These are phyloP conservation scores for Lepidium aucheri DNA, from an alignment of 345 rosid genomes.

Conservation along the genomic window DNA sequence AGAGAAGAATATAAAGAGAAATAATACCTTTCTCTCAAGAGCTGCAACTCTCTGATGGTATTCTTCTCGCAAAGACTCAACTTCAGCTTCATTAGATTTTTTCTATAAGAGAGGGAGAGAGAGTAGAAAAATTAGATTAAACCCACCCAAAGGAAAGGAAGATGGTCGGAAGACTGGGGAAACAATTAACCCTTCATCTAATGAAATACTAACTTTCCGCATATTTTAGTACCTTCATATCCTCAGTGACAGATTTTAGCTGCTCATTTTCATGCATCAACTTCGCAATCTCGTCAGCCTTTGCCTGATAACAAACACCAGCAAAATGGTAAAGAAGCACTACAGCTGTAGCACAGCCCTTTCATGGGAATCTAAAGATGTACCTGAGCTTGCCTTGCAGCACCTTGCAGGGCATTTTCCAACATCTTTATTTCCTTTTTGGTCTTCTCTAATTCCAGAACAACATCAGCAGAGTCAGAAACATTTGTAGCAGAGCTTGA, in stretches of 20 bases:
- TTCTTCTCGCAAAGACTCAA: conserved; percentile 94
- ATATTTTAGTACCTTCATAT: conserved; percentile 64
- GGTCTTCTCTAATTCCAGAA: conserved; percentile 62
- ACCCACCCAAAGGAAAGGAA: conserved; percentile 7
- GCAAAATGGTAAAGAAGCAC: conserved; percentile 10
- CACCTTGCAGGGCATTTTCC: conserved; percentile 95
- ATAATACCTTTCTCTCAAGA: conserved; percentile 89
- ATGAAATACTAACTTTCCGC: conserved; percentile 8
- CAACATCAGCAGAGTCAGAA: conserved; percentile 35
- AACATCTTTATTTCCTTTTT: conserved; percentile 89
- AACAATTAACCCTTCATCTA: neutral
- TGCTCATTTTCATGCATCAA: conserved; percentile 97
- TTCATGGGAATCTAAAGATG: conserved; percentile 8
- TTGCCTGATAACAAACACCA: conserved; percentile 51
- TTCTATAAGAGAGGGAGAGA: conserved; percentile 47
- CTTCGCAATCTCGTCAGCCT: conserved; percentile 97
- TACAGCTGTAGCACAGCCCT: conserved; percentile 2
- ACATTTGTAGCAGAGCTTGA: conserved; percentile 38
- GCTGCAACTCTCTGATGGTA: conserved; percentile 94
- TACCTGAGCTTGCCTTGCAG: conserved; percentile 99
- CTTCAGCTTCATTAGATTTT: conserved; percentile 83
- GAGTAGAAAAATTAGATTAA: conserved; percentile 11
- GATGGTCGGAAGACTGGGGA: neutral
- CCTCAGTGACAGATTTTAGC: conserved; percentile 64
- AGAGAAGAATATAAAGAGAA: conserved; percentile 2